phyloP scores from a whole-genome alignment of 2,329 filamentous ascomycete species.

The Fusarium fracticaudum region DNA sequence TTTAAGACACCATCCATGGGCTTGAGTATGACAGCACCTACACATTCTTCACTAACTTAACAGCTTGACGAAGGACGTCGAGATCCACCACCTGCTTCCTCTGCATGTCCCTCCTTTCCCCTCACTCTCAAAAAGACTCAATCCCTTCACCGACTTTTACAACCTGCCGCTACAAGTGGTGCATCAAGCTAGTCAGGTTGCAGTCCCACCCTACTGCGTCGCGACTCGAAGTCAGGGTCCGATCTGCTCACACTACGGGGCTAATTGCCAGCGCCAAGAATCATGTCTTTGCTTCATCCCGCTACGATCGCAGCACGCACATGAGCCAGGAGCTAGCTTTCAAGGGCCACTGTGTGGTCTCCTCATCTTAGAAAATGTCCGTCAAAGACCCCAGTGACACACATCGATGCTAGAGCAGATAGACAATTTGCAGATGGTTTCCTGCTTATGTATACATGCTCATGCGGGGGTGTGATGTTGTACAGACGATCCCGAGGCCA shows the following conservation, averaged over 20 bases:
- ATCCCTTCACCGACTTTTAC: constrained; percentile 48
- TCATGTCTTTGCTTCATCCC: constrained; percentile 32
- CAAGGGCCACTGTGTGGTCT: background rate
- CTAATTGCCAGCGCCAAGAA: constrained; percentile 24
- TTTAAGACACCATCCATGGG: constrained; percentile 15
- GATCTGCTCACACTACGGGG: constrained; percentile 30
- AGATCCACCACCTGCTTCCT: constrained; percentile 31
- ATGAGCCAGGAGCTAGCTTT: constrained; percentile 9
- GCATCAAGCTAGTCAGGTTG: constrained; percentile 34
- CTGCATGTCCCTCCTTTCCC: constrained; percentile 8
- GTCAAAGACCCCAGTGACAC: background rate
- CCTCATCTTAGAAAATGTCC: background rate
- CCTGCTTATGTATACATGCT: background rate
- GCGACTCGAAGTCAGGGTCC: constrained; percentile 41
- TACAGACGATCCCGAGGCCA: background rate
- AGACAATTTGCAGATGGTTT: background rate
- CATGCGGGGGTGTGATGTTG: background rate
- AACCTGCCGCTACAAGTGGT: constrained; percentile 38
- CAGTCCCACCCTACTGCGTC: constrained; percentile 37
- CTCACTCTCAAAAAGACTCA: constrained; percentile 28
- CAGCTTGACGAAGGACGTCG: constrained; percentile 14
- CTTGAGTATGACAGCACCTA: constrained; percentile 5
- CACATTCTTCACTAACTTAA: constrained; percentile 12
- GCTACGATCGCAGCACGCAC: background rate
- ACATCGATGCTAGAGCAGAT: background rate